Evolutionary conservation across 2,329 filamentous ascomycete genomes (phyloP).

Genomic region (Paecilomyces formosus): DNA sequence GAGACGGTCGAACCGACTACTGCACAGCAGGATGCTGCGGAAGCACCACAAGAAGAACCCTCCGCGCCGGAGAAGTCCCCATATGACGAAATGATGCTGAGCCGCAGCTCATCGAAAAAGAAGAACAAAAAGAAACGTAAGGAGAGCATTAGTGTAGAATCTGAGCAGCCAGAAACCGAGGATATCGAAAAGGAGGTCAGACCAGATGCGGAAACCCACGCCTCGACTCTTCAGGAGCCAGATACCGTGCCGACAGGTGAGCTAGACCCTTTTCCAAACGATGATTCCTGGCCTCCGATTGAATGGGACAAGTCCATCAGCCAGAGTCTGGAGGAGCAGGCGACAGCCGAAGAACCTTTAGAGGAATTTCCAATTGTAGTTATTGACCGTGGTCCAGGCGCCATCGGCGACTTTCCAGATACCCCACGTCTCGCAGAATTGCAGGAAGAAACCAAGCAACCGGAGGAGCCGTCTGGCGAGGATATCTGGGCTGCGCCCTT

Average conservation of each 20-base stretch:
- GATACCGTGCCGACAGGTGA: background rate
- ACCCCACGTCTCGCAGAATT: background rate
- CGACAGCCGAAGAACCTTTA: constrained; percentile 14
- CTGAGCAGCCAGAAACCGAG: constrained; percentile 1
- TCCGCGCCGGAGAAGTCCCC: background rate
- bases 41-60: background rate
- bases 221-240: constrained; percentile 1
- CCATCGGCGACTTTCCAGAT: background rate
- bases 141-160: constrained; percentile 10
- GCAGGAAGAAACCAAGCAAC: background rate
- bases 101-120: constrained; percentile 11
- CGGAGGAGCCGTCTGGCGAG: constrained; percentile 3
- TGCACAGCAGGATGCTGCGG: background rate
- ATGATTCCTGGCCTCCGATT: constrained; percentile 28
- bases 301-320: constrained; percentile 23
- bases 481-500: constrained; percentile 5
- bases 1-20: background rate
- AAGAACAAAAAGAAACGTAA: constrained; percentile 18
- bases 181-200: background rate
- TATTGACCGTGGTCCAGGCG: background rate
- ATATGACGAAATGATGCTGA: background rate
- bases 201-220: background rate
- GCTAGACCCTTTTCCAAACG: background rate
- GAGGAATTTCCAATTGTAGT: constrained; percentile 11
- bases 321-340: constrained; percentile 7